Evolutionary conservation across 2,329 filamentous ascomycete species (phyloP).

Genomic region (Aspergillus vadensis): DNA sequence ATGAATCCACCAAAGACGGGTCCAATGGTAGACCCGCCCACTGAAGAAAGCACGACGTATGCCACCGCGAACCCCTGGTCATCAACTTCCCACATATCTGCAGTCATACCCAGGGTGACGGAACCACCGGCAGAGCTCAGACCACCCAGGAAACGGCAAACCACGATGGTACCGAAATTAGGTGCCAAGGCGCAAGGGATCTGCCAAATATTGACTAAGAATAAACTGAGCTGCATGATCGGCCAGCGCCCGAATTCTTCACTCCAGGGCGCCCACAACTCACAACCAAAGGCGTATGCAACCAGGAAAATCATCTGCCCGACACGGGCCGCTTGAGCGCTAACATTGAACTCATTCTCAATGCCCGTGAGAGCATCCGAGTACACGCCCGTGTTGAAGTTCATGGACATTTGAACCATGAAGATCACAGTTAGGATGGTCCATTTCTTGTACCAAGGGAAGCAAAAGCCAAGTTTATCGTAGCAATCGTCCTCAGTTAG

Average conservation of each 20-base stretch:
- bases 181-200: constrained; percentile 71
- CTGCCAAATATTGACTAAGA: constrained; percentile 77
- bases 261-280: constrained; percentile 85
- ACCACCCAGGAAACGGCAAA: constrained; percentile 70
- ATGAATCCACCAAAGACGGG: constrained; percentile 79
- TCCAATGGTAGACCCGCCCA: constrained; percentile 74
- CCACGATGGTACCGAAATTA: constrained; percentile 71
- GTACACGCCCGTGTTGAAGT: constrained; percentile 75
- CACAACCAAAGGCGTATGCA: constrained; percentile 80
- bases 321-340: constrained; percentile 66
- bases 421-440: constrained; percentile 72
- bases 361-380: constrained; percentile 70
- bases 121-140: constrained; percentile 72
- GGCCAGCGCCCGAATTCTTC: constrained; percentile 80
- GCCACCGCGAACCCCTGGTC: constrained; percentile 76
- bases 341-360: constrained; percentile 66
- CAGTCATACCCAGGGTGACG: constrained; percentile 74
- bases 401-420: constrained; percentile 74
- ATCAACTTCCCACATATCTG: constrained; percentile 71
- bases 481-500: constrained; percentile 64
- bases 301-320: constrained; percentile 80
- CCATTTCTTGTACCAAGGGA: constrained; percentile 68
- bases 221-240: constrained; percentile 70
- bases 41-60: constrained; percentile 76
- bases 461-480: constrained; percentile 65